These are phyloP conservation scores for Gossypium aridum DNA, from an alignment of 441 rosid genomes.

Conservation along the genomic window DNA sequence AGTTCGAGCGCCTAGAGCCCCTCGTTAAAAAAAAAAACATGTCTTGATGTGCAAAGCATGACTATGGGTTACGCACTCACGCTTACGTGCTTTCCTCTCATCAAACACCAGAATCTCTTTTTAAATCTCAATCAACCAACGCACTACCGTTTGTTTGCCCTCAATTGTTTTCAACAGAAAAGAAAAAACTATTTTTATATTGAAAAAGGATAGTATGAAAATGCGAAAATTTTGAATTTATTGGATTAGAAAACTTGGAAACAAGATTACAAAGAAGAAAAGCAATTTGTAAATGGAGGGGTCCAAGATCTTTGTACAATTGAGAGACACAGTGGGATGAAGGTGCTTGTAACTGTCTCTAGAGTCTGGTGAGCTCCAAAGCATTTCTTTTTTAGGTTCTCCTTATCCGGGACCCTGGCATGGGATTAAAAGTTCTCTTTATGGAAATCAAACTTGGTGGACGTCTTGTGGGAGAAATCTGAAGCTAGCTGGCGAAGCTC, in stretches of 20 bases:
- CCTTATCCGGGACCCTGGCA: not conserved
- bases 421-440: slow-evolving; percentile 50
- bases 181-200: not conserved
- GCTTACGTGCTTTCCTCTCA: not conserved
- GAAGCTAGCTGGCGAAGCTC: slow-evolving; percentile 38
- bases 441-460: slow-evolving; percentile 61
- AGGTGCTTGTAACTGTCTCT: not conserved
- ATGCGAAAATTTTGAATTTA: not conserved
- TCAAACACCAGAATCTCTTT: not conserved
- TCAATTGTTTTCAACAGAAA: not conserved
- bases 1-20: not conserved
- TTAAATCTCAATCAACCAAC: not conserved
- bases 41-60: slow-evolving; percentile 6
- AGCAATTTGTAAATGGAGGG: not conserved
- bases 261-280: not conserved
- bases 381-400: not conserved
- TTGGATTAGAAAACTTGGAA: not conserved
- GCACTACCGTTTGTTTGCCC: not conserved
- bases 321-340: not conserved
- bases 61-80: not conserved
- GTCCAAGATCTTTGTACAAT: slow-evolving; percentile 3
- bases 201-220: not conserved
- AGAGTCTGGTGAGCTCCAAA: not conserved
- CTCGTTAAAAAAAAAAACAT: not conserved
- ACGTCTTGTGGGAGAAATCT: slow-evolving; percentile 57